phyloP scores from a whole-genome alignment of 257 asterid species.

The Petunia axillaris region DNA sequence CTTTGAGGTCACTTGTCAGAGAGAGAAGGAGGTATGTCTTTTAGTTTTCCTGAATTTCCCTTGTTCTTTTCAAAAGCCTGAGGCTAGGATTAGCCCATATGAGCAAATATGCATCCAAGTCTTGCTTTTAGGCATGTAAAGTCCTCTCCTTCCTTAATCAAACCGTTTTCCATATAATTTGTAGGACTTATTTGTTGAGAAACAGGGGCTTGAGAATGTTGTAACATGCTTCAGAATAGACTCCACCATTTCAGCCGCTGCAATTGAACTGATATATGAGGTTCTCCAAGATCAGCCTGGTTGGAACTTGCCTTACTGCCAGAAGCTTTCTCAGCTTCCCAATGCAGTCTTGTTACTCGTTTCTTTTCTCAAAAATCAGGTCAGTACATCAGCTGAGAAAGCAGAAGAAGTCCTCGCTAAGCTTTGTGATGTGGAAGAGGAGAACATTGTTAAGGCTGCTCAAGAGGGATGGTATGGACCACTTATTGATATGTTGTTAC shows the following conservation, averaged over 20 bases:
- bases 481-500: conserved; percentile 42
- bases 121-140: neutral
- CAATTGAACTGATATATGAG: conserved; percentile 53
- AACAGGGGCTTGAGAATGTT: conserved; percentile 48
- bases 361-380: conserved; percentile 38
- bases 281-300: conserved; percentile 52
- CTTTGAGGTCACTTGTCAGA: neutral
- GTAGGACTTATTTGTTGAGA: conserved; percentile 53
- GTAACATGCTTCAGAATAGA: conserved; percentile 39
- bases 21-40: neutral
- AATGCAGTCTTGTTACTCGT: conserved; percentile 46
- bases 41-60: neutral
- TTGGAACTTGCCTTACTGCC: conserved; percentile 51
- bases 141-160: neutral
- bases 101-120: neutral
- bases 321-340: conserved; percentile 42
- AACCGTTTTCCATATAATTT: conserved; percentile 18
- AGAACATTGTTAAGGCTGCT: conserved; percentile 52
- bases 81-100: neutral
- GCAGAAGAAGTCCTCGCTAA: conserved; percentile 48
- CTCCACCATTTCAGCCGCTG: conserved; percentile 43
- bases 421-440: conserved; percentile 58
- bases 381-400: conserved; percentile 25
- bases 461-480: conserved; percentile 60
- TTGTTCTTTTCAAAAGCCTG: neutral